A percentile compares a stretch with the other conserved stretches of the same genome.
These are phyloP conservation scores for Suhomyces atakaporum DNA, from an alignment of 1,139 yeast genomes.

Conservation along the genomic window DNA sequence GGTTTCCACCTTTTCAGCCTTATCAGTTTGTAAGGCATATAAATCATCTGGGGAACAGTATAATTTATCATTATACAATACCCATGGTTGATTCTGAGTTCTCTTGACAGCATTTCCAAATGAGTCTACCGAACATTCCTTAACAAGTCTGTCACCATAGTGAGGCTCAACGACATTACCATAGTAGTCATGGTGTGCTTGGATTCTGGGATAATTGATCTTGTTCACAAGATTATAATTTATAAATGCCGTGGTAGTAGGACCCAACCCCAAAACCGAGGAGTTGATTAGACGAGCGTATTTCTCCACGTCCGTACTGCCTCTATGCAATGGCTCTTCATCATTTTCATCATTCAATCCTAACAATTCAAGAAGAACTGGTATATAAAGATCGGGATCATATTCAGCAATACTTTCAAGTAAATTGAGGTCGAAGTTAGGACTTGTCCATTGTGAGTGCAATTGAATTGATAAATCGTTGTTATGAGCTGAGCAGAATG, in stretches of 20 bases:
- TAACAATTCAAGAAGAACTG: conserved; percentile 43
- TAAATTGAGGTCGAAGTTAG: conserved; percentile 50
- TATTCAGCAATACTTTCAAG: conserved; percentile 57
- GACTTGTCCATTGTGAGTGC: conserved; percentile 32
- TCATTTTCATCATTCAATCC: conserved; percentile 32
- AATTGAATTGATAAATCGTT: conserved; percentile 15
- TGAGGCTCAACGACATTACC: conserved; percentile 28
- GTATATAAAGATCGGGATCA: conserved; percentile 51
- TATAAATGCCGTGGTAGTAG: conserved; percentile 30
- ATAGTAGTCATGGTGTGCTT: conserved; percentile 62
- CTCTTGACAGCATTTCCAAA: conserved; percentile 34
- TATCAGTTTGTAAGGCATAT: conserved; percentile 61
- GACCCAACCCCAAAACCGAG: conserved; percentile 22
- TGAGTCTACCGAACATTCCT: conserved; percentile 35
- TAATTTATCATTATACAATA: conserved; percentile 50
- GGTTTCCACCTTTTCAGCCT: conserved; percentile 23
- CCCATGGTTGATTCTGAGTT: conserved; percentile 42
- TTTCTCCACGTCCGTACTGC: conserved; percentile 30
- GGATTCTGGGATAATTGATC: conserved; percentile 59
- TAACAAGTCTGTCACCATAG: conserved; percentile 19
- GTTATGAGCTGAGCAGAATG: conserved; percentile 1
- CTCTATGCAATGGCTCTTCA: conserved; percentile 15
- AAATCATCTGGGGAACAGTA: conserved; percentile 70
- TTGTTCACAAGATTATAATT: conserved; percentile 57
- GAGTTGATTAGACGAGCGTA: conserved; percentile 37